These are phyloP conservation scores for Harrya chromipes DNA, from an alignment of 768 basidiomycete genomes.

Conservation along the genomic window DNA sequence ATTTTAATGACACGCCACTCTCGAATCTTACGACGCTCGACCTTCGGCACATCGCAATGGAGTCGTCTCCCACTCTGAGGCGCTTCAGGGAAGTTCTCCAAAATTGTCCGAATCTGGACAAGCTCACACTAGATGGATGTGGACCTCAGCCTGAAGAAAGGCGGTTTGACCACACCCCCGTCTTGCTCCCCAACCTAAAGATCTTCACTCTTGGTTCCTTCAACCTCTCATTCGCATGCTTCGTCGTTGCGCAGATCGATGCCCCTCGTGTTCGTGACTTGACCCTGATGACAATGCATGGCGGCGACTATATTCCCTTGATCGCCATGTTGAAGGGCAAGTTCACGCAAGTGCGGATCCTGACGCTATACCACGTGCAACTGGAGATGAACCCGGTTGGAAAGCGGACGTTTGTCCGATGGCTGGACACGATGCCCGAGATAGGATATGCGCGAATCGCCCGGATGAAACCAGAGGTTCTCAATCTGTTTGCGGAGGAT, in stretches of 20 bases:
- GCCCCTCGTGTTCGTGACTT: conserved; percentile 58
- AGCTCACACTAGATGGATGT: conserved; percentile 60
- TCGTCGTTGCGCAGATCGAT: conserved; percentile 45
- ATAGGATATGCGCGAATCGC: conserved; percentile 50
- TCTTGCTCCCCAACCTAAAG: conserved; percentile 48
- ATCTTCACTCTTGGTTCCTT: conserved; percentile 58
- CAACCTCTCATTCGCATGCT: conserved; percentile 45
- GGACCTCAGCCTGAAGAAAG: conserved; percentile 43
- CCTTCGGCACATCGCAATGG: conserved; percentile 56
- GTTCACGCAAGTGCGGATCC: conserved; percentile 50
- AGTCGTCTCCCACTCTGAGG: conserved; percentile 45
- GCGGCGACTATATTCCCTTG: conserved; percentile 50
- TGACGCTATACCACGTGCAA: conserved; percentile 51
- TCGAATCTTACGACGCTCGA: conserved; percentile 62
- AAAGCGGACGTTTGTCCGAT: conserved; percentile 38
- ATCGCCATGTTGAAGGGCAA: conserved; percentile 43
- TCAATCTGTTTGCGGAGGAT: conserved; percentile 48
- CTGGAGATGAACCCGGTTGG: conserved; percentile 27
- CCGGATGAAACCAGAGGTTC: conserved; percentile 39
- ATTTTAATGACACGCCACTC: conserved; percentile 51
- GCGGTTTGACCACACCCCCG: conserved; percentile 32
- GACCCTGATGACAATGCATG: conserved; percentile 52
- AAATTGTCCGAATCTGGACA: conserved; percentile 47
- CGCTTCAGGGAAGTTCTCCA: conserved; percentile 54
- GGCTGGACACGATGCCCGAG: conserved; percentile 58